Evolutionary conservation across 805 yeast genomes (phyloP).

Genomic region (Dipodascus albidus): DNA sequence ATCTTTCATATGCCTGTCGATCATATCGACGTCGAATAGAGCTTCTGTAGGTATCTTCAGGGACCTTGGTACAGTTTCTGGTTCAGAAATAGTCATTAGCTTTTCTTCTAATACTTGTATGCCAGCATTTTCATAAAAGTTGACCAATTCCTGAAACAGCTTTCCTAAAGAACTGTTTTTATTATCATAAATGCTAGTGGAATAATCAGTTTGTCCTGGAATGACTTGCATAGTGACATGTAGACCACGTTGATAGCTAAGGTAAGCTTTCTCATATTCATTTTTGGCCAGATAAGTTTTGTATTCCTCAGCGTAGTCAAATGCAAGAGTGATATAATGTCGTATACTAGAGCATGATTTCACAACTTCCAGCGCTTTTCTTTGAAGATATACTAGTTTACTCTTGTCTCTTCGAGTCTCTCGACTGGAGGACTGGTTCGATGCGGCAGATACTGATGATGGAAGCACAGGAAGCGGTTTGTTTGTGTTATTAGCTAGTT

Average conservation of each 20-base stretch:
- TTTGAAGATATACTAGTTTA: background rate
- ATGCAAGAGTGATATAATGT: background rate
- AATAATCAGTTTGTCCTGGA: background rate
- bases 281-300: background rate
- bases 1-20: background rate
- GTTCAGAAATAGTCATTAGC: background rate
- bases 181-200: background rate
- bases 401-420: background rate
- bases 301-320: background rate
- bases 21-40: background rate
- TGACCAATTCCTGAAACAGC: background rate
- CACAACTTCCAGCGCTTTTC: background rate
- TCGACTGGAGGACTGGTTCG: background rate
- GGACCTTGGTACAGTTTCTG: background rate
- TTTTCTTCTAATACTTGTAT: background rate
- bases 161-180: background rate
- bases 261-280: background rate
- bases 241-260: background rate
- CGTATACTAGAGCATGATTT: background rate
- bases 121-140: background rate
- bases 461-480: constrained; percentile 1
- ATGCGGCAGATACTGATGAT: background rate
- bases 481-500: background rate
- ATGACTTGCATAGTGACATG: background rate
- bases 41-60: background rate